A percentile compares a stretch with the other conserved stretches of the same genome.
Conservation (phyloP, 768 basidiomycete species). For the Calocybe indica region DNA sequence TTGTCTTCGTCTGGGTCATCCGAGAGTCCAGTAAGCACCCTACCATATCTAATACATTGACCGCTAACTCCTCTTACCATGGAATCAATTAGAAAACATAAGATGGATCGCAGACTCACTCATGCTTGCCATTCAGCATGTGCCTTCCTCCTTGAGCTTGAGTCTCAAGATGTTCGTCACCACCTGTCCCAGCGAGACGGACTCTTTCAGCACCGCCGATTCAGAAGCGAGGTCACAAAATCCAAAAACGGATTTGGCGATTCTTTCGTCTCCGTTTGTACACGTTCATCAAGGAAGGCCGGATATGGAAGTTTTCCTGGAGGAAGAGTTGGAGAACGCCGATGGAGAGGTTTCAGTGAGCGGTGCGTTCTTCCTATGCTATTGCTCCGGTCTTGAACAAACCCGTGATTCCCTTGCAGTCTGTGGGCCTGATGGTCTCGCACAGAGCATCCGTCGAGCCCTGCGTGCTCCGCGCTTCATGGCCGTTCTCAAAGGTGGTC, state of each 20-base stretch:
- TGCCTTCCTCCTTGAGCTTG: too few species aligned
- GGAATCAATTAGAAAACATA: constrained; percentile 16
- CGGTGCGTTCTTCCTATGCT: constrained; percentile 26
- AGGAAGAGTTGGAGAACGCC: constrained; percentile 27
- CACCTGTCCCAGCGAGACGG: too few species aligned
- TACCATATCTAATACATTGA: not conserved
- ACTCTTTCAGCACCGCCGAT: too few species aligned
- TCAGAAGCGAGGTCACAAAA: too few species aligned
- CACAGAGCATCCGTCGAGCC: constrained; percentile 30
- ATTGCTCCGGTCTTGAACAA: not conserved
- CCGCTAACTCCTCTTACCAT: not conserved
- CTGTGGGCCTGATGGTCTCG: constrained; percentile 39
- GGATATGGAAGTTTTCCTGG: constrained; percentile 30
- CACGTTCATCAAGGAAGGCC: constrained; percentile 33
- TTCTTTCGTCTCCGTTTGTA: constrained; percentile 6
- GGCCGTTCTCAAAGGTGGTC: constrained; percentile 38
- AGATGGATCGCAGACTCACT: constrained; percentile 16
- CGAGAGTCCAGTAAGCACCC: constrained; percentile 26
- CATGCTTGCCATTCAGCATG: too few species aligned
- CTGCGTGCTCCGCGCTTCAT: constrained; percentile 30
- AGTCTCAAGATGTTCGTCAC: too few species aligned
- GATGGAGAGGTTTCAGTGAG: constrained; percentile 39
- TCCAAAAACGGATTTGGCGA: too few species aligned
- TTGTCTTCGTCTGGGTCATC: constrained; percentile 38
- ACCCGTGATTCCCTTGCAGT: constrained; percentile 23